Conservation (phyloP, 1,139 yeast species). For the Saccharomycopsis crataegensis region DNA sequence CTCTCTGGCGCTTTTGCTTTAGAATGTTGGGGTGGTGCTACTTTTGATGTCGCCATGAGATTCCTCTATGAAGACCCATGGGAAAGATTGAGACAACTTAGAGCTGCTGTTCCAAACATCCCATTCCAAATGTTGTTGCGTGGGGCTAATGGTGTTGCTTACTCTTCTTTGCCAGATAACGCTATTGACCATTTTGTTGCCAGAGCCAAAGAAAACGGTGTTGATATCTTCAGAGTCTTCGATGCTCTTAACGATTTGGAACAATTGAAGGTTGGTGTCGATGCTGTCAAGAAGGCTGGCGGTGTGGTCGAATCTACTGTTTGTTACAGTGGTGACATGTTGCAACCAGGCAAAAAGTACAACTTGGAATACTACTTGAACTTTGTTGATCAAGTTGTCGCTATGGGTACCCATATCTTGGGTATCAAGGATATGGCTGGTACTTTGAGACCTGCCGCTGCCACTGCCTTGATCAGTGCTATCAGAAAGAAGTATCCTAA, state of each 20-base stretch:
- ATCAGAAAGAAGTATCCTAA: conserved; percentile 85
- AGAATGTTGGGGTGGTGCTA: conserved; percentile 99
- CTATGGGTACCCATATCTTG: conserved; percentile 91
- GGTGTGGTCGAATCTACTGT: conserved; percentile 98
- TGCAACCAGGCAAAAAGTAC: conserved; percentile 90
- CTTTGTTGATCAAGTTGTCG: conserved; percentile 77
- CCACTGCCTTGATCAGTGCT: conserved; percentile 66
- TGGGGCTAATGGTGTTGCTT: conserved; percentile 99
- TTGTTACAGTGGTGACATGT: conserved; percentile 98
- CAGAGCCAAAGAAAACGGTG: conserved; percentile 94
- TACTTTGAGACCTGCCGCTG: conserved; percentile 93
- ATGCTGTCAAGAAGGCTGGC: conserved; percentile 96
- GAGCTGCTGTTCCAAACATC: conserved; percentile 90
- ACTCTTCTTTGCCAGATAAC: conserved; percentile 94
- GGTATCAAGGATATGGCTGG: conserved; percentile 99
- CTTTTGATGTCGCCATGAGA: conserved; percentile 97
- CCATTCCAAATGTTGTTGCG: conserved; percentile 98
- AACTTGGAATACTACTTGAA: conserved; percentile 81
- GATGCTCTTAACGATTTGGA: conserved; percentile 96
- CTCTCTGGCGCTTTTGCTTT: conserved; percentile 85
- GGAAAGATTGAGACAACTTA: conserved; percentile 84
- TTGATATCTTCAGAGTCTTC: conserved; percentile 94
- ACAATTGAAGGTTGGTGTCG: conserved; percentile 94
- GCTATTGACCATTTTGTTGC: conserved; percentile 95
- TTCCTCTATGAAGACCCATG: conserved; percentile 98